Conservation (phyloP, 768 basidiomycete species). For the Boletus subcaerulescens region DNA sequence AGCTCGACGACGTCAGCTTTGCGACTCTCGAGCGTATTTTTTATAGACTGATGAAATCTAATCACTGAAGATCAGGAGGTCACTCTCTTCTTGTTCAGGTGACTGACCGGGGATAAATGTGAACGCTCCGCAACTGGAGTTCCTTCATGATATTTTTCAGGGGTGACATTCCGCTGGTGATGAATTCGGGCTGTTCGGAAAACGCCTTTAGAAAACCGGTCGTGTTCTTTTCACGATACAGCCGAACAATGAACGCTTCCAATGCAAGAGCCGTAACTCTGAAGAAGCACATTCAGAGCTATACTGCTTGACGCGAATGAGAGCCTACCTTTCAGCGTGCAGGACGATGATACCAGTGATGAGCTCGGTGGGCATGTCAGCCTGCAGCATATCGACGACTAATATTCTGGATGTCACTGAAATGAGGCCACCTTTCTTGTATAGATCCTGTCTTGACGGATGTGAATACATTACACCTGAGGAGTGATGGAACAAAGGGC, state of each 20-base stretch:
- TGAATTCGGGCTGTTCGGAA: conserved; percentile 94
- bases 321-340: conserved; percentile 80
- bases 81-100: background rate
- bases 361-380: conserved; percentile 77
- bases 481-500: conserved; percentile 20
- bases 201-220: conserved; percentile 95
- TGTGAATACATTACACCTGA: conserved; percentile 7
- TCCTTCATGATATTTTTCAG: conserved; percentile 92
- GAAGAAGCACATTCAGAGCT: background rate
- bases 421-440: conserved; percentile 84
- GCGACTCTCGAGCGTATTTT: conserved; percentile 75
- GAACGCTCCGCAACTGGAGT: conserved; percentile 82
- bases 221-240: conserved; percentile 88
- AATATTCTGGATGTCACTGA: conserved; percentile 93
- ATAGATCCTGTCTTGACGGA: conserved; percentile 66
- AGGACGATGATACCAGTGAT: conserved; percentile 89
- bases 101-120: conserved; percentile 84
- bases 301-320: background rate
- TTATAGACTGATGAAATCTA: conserved; percentile 90
- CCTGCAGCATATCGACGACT: conserved; percentile 90
- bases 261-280: conserved; percentile 82
- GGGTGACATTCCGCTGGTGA: conserved; percentile 89
- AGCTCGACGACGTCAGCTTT: conserved; percentile 91
- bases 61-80: background rate
- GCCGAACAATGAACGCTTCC: conserved; percentile 90